A percentile compares a stretch with the other conserved stretches of the same genome.
Conservation (phyloP, 2,329 filamentous ascomycete genomes). For the Endothia cerciana region DNA sequence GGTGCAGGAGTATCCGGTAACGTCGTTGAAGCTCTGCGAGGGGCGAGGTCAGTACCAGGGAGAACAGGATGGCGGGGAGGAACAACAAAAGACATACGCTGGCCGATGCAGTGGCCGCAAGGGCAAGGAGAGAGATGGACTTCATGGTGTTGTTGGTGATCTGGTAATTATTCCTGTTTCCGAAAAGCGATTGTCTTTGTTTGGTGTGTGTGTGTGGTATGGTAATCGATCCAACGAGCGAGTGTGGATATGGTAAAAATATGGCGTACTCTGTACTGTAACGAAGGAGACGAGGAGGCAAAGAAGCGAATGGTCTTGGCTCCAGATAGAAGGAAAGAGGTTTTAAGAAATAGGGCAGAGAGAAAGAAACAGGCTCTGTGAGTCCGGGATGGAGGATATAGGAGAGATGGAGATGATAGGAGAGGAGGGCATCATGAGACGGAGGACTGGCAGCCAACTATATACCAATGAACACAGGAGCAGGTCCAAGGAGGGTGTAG, state of each 20-base stretch:
- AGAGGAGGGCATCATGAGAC: slow-evolving; percentile 15
- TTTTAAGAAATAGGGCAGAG: slow-evolving; percentile 29
- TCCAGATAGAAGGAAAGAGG: slow-evolving; percentile 41
- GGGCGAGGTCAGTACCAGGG: slow-evolving; percentile 26
- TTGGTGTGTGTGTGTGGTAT: slow-evolving; percentile 3
- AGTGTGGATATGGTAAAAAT: slow-evolving; percentile 21
- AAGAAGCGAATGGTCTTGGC: slow-evolving; percentile 64
- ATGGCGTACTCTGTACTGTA: slow-evolving; percentile 30
- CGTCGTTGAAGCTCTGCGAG: slow-evolving; percentile 34
- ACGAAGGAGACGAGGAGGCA: slow-evolving; percentile 40
- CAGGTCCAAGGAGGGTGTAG: slow-evolving; percentile 15
- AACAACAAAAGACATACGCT: slow-evolving; percentile 43
- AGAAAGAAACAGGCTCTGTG: slow-evolving; percentile 18
- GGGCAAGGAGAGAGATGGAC: slow-evolving; percentile 51
- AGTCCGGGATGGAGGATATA: neutral
- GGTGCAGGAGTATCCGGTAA: slow-evolving; percentile 65
- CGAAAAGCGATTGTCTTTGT: slow-evolving; percentile 16
- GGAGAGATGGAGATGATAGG: slow-evolving; percentile 30
- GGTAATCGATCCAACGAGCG: slow-evolving; percentile 17
- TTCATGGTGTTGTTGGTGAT: slow-evolving; percentile 53
- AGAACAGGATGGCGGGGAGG: neutral
- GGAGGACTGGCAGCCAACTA: slow-evolving; percentile 19
- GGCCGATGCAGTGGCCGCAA: slow-evolving; percentile 56
- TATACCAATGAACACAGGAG: slow-evolving; percentile 21
- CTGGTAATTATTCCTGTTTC: slow-evolving; percentile 5